These are phyloP conservation scores for Kwoniella europaea DNA, from an alignment of 768 basidiomycete genomes.

Conservation along the genomic window DNA sequence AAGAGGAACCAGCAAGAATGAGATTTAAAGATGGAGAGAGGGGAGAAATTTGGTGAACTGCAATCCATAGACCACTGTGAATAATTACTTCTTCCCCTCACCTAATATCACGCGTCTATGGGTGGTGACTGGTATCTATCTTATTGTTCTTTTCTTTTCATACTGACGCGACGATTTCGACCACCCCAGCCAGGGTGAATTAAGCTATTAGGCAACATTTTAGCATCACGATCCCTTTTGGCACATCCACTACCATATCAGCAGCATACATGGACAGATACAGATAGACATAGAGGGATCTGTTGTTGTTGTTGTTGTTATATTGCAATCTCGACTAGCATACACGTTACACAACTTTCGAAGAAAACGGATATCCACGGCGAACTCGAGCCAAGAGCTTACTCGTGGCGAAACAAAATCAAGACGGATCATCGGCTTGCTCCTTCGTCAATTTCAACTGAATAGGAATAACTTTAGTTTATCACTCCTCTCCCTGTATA, in stretches of 20 bases:
- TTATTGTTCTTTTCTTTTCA: not conserved
- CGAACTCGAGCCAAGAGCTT: not conserved
- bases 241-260: not conserved
- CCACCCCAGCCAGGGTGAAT: not conserved
- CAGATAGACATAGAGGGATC: not conserved
- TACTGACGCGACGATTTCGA: conserved; percentile 3
- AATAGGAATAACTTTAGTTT: no score
- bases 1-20: not conserved
- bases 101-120: not conserved
- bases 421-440: no score
- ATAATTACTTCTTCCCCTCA: no score
- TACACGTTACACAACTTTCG: no score
- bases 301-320: not conserved
- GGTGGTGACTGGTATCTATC: not conserved
- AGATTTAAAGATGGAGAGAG: not conserved
- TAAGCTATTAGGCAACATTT: not conserved
- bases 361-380: not conserved
- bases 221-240: not conserved
- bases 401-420: no score
- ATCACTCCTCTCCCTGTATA: no score
- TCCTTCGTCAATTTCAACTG: no score
- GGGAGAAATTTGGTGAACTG: no score
- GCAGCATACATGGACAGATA: not conserved
- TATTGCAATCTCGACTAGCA: not conserved
- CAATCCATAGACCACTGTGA: no score